These are phyloP conservation scores for Lagerstroemia speciosa DNA, from an alignment of 345 rosid genomes.

Conservation along the genomic window DNA sequence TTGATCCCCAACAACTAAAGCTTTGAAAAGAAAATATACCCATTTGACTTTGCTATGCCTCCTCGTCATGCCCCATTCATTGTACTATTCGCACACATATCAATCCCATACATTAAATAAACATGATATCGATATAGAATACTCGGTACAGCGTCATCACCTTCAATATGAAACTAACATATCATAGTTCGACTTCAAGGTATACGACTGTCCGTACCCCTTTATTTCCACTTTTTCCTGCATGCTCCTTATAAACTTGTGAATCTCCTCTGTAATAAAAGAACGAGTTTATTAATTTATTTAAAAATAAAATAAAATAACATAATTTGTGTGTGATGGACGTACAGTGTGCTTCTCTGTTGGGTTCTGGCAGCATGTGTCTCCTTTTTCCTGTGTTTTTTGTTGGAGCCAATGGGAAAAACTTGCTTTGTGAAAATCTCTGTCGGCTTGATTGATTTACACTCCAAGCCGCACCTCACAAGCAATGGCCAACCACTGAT, in stretches of 20 bases:
- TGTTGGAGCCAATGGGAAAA: not conserved
- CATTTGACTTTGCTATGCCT: constrained; percentile 46
- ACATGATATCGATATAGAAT: too few relatives aligned
- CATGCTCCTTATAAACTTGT: too few relatives aligned
- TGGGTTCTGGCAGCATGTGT: not conserved
- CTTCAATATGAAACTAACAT: too few relatives aligned
- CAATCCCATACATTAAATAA: not conserved
- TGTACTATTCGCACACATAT: constrained; percentile 19
- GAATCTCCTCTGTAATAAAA: too few relatives aligned
- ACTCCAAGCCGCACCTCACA: not conserved
- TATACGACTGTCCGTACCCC: too few relatives aligned
- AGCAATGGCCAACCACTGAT: not conserved
- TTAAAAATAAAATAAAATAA: too few relatives aligned
- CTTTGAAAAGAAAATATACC: constrained; percentile 22
- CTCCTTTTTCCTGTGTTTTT: not conserved
- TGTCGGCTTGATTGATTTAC: not conserved
- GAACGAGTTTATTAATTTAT: too few relatives aligned
- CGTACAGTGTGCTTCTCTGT: not conserved
- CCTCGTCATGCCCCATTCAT: constrained; percentile 49
- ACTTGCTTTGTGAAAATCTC: not conserved
- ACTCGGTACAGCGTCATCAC: too few relatives aligned
- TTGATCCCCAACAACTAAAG: constrained; percentile 78
- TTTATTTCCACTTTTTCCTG: too few relatives aligned
- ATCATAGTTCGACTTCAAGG: too few relatives aligned
- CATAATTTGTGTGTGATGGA: not conserved